Conservation (phyloP, 2,329 filamentous ascomycete genomes). For the Colletotrichum destructivum region DNA sequence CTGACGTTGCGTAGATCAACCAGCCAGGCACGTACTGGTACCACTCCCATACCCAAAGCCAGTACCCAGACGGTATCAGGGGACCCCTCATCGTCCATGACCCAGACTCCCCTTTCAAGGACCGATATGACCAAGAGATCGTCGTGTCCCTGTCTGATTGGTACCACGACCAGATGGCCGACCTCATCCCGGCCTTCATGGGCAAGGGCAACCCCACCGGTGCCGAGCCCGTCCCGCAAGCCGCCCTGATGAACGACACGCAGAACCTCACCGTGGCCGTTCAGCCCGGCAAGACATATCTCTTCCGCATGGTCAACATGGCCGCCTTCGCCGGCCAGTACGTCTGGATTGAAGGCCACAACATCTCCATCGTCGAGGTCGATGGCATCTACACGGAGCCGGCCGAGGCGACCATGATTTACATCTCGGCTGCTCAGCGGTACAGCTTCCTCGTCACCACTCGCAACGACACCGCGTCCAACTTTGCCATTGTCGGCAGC, state of each 20-base stretch:
- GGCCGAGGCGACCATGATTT: constrained; percentile 73
- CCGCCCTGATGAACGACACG: constrained; percentile 80
- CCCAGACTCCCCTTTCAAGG: constrained; percentile 69
- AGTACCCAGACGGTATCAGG: constrained; percentile 80
- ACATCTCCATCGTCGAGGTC: constrained; percentile 79
- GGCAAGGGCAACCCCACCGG: constrained; percentile 69
- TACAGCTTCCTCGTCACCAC: constrained; percentile 75
- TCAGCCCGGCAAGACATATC: constrained; percentile 78
- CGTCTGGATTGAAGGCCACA: constrained; percentile 77
- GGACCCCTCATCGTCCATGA: constrained; percentile 77
- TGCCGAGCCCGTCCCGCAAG: constrained; percentile 77
- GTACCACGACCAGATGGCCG: constrained; percentile 75
- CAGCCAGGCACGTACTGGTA: constrained; percentile 87
- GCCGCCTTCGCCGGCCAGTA: constrained; percentile 80
- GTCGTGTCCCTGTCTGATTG: constrained; percentile 78
- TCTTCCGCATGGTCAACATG: constrained; percentile 81
- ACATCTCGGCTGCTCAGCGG: constrained; percentile 78
- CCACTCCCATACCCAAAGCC: constrained; percentile 77
- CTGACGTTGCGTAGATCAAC: constrained; percentile 58
- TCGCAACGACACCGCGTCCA: constrained; percentile 71
- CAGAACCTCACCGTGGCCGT: constrained; percentile 72
- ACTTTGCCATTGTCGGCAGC: constrained; percentile 78
- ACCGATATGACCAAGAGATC: constrained; percentile 74
- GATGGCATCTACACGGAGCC: constrained; percentile 79
- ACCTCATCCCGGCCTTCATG: constrained; percentile 65